Conservation (phyloP, 345 rosid genomes). For the Salix dunnii region DNA sequence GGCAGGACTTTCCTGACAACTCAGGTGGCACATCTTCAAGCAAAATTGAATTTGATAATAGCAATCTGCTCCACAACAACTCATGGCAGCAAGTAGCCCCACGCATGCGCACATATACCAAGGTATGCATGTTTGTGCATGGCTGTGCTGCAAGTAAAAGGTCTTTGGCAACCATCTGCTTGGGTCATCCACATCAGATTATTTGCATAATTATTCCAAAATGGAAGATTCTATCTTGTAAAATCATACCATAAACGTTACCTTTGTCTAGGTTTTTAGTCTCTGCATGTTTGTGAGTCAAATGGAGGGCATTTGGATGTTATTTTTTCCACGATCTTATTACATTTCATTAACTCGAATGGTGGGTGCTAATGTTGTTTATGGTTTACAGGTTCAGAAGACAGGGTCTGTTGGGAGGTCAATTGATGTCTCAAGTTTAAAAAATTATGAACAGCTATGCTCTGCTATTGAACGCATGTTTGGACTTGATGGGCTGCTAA, state of each 20-base stretch:
- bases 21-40: slow-evolving; percentile 92
- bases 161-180: not conserved
- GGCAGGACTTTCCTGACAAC: slow-evolving; percentile 72
- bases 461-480: slow-evolving; percentile 90
- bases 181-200: not conserved
- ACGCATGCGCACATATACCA: slow-evolving; percentile 83
- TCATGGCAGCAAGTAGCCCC: slow-evolving; percentile 74
- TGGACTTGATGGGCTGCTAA: slow-evolving; percentile 86
- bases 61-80: slow-evolving; percentile 56
- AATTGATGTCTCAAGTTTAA: slow-evolving; percentile 79
- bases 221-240: not conserved
- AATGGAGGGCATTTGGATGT: not conserved
- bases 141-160: not conserved
- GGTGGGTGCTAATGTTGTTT: not conserved
- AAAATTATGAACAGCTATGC: slow-evolving; percentile 73
- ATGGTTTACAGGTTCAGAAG: slow-evolving; percentile 74
- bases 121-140: slow-evolving; percentile 40
- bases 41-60: slow-evolving; percentile 82
- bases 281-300: not conserved
- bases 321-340: no score
- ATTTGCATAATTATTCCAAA: not conserved
- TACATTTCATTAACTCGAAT: no score
- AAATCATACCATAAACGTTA: not conserved
- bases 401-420: slow-evolving; percentile 98
- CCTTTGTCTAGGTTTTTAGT: not conserved